Conservation (phyloP, 1,284 basidiomycete species). For the Austroboletus sp. region DNA sequence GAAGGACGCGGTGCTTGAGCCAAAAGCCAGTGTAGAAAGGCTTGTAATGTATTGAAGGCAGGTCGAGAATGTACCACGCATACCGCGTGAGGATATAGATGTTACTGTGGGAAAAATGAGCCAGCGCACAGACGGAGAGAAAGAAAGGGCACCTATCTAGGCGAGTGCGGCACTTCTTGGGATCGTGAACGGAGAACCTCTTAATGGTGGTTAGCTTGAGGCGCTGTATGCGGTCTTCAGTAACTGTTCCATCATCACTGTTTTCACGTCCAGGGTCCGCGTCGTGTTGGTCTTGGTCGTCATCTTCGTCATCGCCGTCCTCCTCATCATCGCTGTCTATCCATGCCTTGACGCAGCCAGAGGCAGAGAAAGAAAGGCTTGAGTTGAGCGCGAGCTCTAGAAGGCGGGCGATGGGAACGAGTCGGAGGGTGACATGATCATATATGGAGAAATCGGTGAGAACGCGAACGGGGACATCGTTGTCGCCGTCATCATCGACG, state of each 20-base stretch:
- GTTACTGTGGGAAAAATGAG: constrained; percentile 26
- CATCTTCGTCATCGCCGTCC: constrained; percentile 14
- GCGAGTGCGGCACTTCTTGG: constrained; percentile 15
- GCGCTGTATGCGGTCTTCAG: constrained; percentile 26
- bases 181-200: constrained; percentile 45
- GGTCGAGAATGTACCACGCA: constrained; percentile 60
- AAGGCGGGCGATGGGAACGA: constrained; percentile 37
- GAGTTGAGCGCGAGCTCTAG: constrained; percentile 25
- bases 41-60: constrained; percentile 41
- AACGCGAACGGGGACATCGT: constrained; percentile 46
- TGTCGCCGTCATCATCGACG: constrained; percentile 28
- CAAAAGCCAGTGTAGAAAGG: constrained; percentile 42
- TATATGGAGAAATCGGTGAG: constrained; percentile 50
- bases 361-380: constrained; percentile 26
- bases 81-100: constrained; percentile 38
- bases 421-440: constrained; percentile 29
- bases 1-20: constrained; percentile 43
- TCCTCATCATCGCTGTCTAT: constrained; percentile 25
- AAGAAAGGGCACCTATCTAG: constrained; percentile 36
- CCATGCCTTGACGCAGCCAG: constrained; percentile 33
- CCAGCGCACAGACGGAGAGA: background rate
- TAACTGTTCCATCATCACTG: constrained; percentile 20
- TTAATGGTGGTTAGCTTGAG: constrained; percentile 41
- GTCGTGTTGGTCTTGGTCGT: constrained; percentile 24
- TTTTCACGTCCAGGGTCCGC: constrained; percentile 26